Evolutionary conservation across 306 rosid genomes (phyloP).

Genomic region (Cucumis melo): DNA sequence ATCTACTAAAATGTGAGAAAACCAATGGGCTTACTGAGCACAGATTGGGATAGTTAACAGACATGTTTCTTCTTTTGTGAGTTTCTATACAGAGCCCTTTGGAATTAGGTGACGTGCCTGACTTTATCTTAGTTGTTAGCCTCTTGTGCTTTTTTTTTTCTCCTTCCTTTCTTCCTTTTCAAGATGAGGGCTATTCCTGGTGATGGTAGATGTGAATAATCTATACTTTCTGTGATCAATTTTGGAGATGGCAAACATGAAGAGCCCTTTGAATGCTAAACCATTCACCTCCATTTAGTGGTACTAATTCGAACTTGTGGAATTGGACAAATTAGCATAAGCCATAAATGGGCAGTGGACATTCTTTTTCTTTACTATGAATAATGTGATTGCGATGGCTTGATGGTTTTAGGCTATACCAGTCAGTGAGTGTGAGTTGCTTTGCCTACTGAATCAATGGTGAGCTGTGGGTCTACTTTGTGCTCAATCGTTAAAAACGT

Average conservation of each 20-base stretch:
- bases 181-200: background rate
- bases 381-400: background rate
- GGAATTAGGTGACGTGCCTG: background rate
- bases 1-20: background rate
- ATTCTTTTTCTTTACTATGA: background rate
- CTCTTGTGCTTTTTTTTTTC: background rate
- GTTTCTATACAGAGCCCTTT: background rate
- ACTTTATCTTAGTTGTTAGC: background rate
- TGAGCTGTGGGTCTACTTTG: background rate
- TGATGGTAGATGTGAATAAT: background rate
- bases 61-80: background rate
- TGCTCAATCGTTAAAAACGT: background rate
- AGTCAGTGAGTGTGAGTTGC: background rate
- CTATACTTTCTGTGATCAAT: background rate
- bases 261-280: background rate
- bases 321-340: background rate
- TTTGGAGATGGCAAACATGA: background rate
- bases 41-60: background rate
- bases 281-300: background rate
- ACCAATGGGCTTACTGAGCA: background rate
- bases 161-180: background rate
- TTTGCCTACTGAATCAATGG: background rate
- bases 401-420: background rate
- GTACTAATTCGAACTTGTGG: background rate
- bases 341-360: background rate